Conservation (phyloP, 2,329 filamentous ascomycete species). For the Trichothecium sympodiale region DNA sequence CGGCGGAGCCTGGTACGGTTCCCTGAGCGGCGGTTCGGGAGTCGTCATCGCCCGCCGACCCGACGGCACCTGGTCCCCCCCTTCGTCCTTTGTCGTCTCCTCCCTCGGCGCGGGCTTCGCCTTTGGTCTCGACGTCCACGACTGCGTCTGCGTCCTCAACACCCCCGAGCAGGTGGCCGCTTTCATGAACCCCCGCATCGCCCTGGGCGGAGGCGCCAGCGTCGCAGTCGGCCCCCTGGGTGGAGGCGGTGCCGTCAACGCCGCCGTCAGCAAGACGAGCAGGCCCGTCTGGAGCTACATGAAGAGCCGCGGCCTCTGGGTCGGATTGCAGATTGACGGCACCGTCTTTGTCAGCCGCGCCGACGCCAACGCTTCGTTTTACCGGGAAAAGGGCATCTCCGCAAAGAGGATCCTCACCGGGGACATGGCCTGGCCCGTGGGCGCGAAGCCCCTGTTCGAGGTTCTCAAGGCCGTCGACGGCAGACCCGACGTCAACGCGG, state of each 20-base stretch:
- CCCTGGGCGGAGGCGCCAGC: slow-evolving; percentile 59
- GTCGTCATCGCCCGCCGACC: slow-evolving; percentile 44
- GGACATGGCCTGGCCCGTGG: slow-evolving; percentile 28
- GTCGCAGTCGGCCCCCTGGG: slow-evolving; percentile 49
- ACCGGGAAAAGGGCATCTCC: slow-evolving; percentile 42
- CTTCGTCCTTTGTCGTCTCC: slow-evolving; percentile 60
- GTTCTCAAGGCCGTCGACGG: slow-evolving; percentile 28
- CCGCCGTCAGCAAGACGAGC: slow-evolving; percentile 17
- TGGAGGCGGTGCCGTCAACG: slow-evolving; percentile 47
- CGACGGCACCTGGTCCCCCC: slow-evolving; percentile 58
- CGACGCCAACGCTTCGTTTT: slow-evolving; percentile 72
- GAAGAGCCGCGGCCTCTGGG: slow-evolving; percentile 71
- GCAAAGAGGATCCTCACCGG: slow-evolving; percentile 21
- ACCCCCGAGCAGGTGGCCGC: slow-evolving; percentile 54
- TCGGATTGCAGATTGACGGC: slow-evolving; percentile 69
- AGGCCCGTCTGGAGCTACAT: slow-evolving; percentile 71
- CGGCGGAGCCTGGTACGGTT: slow-evolving; percentile 42
- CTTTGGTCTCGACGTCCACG: slow-evolving; percentile 64
- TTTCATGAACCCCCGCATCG: slow-evolving; percentile 55
- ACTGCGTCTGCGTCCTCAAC: slow-evolving; percentile 67
- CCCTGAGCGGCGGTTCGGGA: slow-evolving; percentile 48
- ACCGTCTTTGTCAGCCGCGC: slow-evolving; percentile 65
- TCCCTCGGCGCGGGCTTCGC: slow-evolving; percentile 61
- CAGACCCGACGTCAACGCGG: slow-evolving; percentile 12
- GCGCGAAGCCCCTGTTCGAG: slow-evolving; percentile 25